Evolutionary conservation across 176 grass and related monocot species (phyloP), one percentile per base, ranked within the genome.

Genomic region (Melocanna baccifera): DNA sequence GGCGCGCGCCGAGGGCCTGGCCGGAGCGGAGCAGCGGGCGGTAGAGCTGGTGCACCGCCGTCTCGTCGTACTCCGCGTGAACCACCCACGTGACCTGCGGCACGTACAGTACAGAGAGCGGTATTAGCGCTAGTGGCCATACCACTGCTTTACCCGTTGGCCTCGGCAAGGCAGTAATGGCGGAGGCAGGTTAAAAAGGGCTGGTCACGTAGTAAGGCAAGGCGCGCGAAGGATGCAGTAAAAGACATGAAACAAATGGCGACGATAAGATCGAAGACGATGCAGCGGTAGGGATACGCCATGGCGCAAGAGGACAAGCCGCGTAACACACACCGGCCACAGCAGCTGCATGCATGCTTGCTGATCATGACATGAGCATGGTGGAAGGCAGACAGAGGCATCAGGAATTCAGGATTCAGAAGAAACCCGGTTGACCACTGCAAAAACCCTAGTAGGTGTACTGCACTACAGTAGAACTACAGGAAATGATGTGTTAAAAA

Each of bases 21-120:
- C 92, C 92, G 77, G 92, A 94, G 16, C 78, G 87, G 55, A 94
- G 78, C 82, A 94, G 74, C 56, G 81, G 89, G 1, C 85, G 89
- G 85, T 92, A 94, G 40, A 94, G 90, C 26, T 76, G 89, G 82
- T 94, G 87, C 82, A 85, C 89, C 68, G 55, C 84, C 12, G 77
- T 9, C 81, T 94, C 92, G 69, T 94, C 89, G 73, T 86, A 94
- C 85, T 92, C 92, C 6, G 92, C 77, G 81, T 94, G 92, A 77
- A 87, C 85, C 67, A 94, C 89, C 89, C 92, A 94, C 18, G 90
- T 92, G 80, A 94, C 87, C 92, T 94, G 79, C 56, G 25, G 11
- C 18, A 18, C 36, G 28, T 6, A 77, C 78, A 61, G 23, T 13
- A 30, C 15, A 67, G 15, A 57, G 10, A 36, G 43, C 59, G 57